A percentile compares a stretch with the other conserved stretches of the same genome.
Evolutionary conservation across 331 rosid species (phyloP).

Genomic region (Acacia concinna): DNA sequence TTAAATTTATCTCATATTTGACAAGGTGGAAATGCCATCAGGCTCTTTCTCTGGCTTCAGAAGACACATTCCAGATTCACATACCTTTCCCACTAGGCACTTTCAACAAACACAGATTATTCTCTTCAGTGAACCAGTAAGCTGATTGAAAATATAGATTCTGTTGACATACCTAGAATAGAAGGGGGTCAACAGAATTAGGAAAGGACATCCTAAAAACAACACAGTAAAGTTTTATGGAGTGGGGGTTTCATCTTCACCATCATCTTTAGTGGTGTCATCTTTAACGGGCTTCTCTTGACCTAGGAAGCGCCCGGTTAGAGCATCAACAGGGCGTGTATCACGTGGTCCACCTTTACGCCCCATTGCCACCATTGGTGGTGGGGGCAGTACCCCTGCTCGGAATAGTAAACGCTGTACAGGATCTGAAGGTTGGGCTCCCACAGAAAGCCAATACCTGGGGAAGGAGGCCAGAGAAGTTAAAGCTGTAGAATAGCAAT

Average conservation of each 20-base stretch:
- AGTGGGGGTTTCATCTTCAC: slow-evolving; percentile 34
- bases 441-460: slow-evolving; percentile 97
- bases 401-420: slow-evolving; percentile 79
- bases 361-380: slow-evolving; percentile 85
- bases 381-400: slow-evolving; percentile 82
- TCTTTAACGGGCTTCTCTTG: slow-evolving; percentile 40
- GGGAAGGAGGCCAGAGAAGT: slow-evolving; percentile 5
- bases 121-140: slow-evolving; percentile 42
- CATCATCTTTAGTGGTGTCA: slow-evolving; percentile 35
- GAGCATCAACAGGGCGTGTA: slow-evolving; percentile 61
- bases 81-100: background rate
- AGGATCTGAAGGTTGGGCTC: slow-evolving; percentile 94
- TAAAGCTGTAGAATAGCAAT: background rate
- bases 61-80: slow-evolving; percentile 7
- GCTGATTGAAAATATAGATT: slow-evolving; percentile 35
- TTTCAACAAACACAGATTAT: slow-evolving; percentile 22
- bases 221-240: slow-evolving; percentile 33
- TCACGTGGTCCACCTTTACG: slow-evolving; percentile 81
- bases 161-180: slow-evolving; percentile 48
- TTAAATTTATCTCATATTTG: background rate
- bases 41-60: slow-evolving; percentile 23
- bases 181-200: slow-evolving; percentile 31
- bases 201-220: slow-evolving; percentile 11
- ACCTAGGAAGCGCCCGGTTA: slow-evolving; percentile 53
- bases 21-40: slow-evolving; percentile 19